phyloP scores from a whole-genome alignment of 306 rosid species.

The Rosa persica region DNA sequence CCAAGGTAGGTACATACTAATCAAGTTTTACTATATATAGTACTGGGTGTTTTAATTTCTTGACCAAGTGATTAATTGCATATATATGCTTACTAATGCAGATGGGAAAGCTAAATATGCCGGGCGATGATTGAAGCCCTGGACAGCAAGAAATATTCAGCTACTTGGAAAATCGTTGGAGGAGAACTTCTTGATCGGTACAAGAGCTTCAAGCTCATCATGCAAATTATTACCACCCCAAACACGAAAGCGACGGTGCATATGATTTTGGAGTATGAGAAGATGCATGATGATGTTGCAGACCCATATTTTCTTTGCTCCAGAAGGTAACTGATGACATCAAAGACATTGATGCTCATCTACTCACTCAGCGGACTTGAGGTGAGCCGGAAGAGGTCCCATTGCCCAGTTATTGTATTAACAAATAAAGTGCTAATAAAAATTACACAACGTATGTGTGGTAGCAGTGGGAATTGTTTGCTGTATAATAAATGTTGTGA shows the following conservation, averaged over 20 bases:
- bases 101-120: conserved; percentile 35
- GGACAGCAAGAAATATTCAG: conserved; percentile 29
- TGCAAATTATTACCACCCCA: conserved; percentile 19
- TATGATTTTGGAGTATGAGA: conserved; percentile 42
- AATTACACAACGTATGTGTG: no score
- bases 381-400: no score
- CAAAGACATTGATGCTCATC: conserved; percentile 25
- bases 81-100: neutral
- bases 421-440: no score
- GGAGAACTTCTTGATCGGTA: conserved; percentile 33
- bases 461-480: no score
- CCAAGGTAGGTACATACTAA: no score
- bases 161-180: conserved; percentile 26
- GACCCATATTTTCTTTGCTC: conserved; percentile 35
- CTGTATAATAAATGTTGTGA: no score
- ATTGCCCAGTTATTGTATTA: no score
- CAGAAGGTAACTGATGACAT: conserved; percentile 18
- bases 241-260: conserved; percentile 10
- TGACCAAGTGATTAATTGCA: no score
- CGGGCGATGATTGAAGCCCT: conserved; percentile 32
- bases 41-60: no score
- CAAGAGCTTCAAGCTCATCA: conserved; percentile 22
- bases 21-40: no score
- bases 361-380: neutral
- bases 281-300: conserved; percentile 16